Percentiles rank a stretch among this genome's conserved stretches.
phyloP scores from a whole-genome alignment of 2,329 filamentous ascomycete species.

The Tricladium varicosporioides region DNA sequence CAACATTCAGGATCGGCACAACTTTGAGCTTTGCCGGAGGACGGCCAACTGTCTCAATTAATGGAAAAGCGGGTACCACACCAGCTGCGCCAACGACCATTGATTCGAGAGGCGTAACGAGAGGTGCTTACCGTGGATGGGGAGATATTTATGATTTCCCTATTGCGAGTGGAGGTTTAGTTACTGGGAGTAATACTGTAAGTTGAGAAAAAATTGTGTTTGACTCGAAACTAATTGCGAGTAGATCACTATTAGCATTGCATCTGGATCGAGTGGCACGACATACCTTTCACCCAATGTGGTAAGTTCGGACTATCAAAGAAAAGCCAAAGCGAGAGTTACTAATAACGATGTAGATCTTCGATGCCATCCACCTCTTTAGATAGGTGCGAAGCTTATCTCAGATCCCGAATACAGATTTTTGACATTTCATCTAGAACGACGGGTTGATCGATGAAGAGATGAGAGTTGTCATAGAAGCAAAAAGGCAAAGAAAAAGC shows the following conservation, averaged over 20 bases:
- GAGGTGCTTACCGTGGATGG: conserved; percentile 61
- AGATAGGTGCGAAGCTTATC: too few species aligned
- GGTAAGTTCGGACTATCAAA: conserved; percentile 33
- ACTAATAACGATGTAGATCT: too few species aligned
- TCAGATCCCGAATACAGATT: too few species aligned
- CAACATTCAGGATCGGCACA: conserved; percentile 63
- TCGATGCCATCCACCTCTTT: too few species aligned
- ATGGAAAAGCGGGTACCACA: conserved; percentile 47
- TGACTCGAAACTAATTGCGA: background rate
- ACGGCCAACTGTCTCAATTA: conserved; percentile 56
- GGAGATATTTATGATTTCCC: conserved; percentile 63
- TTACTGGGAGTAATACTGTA: conserved; percentile 57
- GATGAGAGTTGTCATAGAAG: too few species aligned
- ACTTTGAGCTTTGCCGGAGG: conserved; percentile 61
- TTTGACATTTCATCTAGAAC: too few species aligned
- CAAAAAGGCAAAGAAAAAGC: too few species aligned
- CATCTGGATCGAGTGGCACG: conserved; percentile 56
- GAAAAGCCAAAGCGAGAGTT: too few species aligned
- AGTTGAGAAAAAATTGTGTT: background rate
- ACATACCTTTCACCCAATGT: conserved; percentile 58
- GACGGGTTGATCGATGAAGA: too few species aligned
- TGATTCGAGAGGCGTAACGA: conserved; percentile 62
- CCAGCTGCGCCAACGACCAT: conserved; percentile 60
- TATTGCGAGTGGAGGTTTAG: conserved; percentile 58
- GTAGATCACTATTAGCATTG: conserved; percentile 53